Evolutionary conservation across 2,329 filamentous ascomycete species (phyloP).

Genomic region (Hymenoscyphus salicellus): DNA sequence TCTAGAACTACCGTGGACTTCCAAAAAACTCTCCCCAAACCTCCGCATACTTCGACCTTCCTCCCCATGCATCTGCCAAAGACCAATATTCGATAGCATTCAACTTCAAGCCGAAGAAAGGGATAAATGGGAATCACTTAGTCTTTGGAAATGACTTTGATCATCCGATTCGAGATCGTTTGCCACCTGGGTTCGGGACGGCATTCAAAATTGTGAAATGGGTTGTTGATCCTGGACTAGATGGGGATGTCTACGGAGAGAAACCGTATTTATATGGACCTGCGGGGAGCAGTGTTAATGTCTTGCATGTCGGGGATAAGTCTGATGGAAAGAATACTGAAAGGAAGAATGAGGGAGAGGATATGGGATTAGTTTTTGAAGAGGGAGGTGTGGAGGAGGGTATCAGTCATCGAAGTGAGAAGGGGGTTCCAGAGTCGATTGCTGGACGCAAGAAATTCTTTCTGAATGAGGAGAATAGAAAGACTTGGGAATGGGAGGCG

Average conservation of each 20-base stretch:
- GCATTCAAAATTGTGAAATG: conserved; percentile 84
- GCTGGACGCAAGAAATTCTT: conserved; percentile 58
- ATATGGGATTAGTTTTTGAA: conserved; percentile 29
- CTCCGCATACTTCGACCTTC: conserved; percentile 72
- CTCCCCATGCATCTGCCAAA: conserved; percentile 60
- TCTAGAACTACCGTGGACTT: conserved; percentile 56
- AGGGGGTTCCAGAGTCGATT: conserved; percentile 40
- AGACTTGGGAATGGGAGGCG: conserved; percentile 58
- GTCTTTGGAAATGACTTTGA: conserved; percentile 97
- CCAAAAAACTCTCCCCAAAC: conserved; percentile 65
- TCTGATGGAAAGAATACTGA: conserved; percentile 17
- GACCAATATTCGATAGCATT: conserved; percentile 87
- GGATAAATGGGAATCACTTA: conserved; percentile 51
- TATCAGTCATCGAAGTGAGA: conserved; percentile 38
- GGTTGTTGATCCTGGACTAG: conserved; percentile 86
- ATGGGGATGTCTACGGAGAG: conserved; percentile 87
- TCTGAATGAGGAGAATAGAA: conserved; percentile 52
- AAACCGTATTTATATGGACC: conserved; percentile 82
- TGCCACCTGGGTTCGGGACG: conserved; percentile 82
- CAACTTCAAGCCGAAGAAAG: conserved; percentile 66
- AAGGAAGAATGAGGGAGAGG: conserved; percentile 36
- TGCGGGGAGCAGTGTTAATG: conserved; percentile 76
- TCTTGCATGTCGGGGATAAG: conserved; percentile 60
- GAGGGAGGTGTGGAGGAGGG: conserved; percentile 46
- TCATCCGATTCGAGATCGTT: conserved; percentile 76